phyloP scores from a whole-genome alignment of 148 eudicot species.

The Hydrangea macrophylla region DNA sequence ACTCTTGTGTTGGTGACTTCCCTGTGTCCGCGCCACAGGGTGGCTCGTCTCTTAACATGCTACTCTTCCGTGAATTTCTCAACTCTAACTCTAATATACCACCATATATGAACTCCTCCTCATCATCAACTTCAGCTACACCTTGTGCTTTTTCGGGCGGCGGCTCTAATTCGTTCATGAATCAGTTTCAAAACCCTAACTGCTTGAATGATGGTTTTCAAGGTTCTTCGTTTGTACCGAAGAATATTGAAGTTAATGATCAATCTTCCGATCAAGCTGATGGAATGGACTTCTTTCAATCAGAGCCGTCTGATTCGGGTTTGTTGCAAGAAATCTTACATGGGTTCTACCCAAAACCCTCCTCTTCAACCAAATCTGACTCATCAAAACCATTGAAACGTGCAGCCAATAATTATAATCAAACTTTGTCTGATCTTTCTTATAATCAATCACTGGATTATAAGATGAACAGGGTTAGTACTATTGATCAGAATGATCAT shows the following conservation, averaged over 20 bases:
- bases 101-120: background rate
- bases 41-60: constrained; percentile 20
- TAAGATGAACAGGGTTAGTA: constrained; percentile 6
- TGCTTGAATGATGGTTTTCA: background rate
- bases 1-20: constrained; percentile 1
- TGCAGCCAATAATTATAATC: background rate
- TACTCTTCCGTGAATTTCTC: constrained; percentile 21
- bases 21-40: constrained; percentile 9
- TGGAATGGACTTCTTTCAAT: constrained; percentile 31
- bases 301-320: constrained; percentile 49
- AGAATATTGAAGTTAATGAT: background rate
- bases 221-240: background rate
- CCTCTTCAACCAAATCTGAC: constrained; percentile 3
- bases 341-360: constrained; percentile 53
- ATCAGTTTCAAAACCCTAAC: background rate
- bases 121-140: background rate
- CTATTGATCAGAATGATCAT: background rate
- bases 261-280: background rate
- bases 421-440: background rate
- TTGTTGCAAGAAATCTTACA: constrained; percentile 39
- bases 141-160: background rate
- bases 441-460: background rate
- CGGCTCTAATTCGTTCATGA: background rate
- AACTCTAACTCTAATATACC: constrained; percentile 5
- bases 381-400: background rate